Base-by-base conservation (phyloP, 2,329 filamentous ascomycete species). In the Fusarium nisikadoi region DNA sequence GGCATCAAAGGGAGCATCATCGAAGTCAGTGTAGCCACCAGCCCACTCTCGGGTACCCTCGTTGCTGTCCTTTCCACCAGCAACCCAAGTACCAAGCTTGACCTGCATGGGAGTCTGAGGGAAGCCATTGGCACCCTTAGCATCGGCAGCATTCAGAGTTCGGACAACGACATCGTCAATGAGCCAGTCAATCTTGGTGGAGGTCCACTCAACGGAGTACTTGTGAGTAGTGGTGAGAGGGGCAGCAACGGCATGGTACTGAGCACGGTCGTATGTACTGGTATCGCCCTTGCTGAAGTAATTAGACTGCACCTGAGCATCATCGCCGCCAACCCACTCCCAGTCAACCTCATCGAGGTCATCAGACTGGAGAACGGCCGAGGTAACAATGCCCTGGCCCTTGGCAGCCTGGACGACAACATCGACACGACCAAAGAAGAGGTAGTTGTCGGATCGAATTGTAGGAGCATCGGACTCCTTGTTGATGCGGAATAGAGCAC, bases 381-480 rank as follows among this genome's bases (percentile, higher is more conserved):
- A 95, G 84, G 94, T 98, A 70, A 99, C 93, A 72, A 99, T 93
- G 74, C 96, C 96, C 11, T 86, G 86, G 46, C 95, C 96, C 6
- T 92, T 88, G 31, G 96, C 92, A 42, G 93, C 92, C 82, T 94
- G 92, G 79, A 97, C 85, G 35, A 89, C 89, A 68, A 94, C 90
- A 60, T 97, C 93, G 76, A 98, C 89, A 78, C 91, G 91, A 70
- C 96, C 96, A 81, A 97, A 98, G 93, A 98, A 98, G 81, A 99
- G 94, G 87, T 97, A 98, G 88, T 94, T 95, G 78, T 90, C 87
- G 62, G 89, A 89, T 77, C 86, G 87, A 81, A 97, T 94, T 38
- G 92, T 94, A 41, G 94, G 91, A 53, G 88, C 90, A 56, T 94
- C 88, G 17, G 80, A 85, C 71, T 89, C 87, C 55, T 89, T 85